Conservation (phyloP, 345 rosid species). For the Pistacia vera region DNA sequence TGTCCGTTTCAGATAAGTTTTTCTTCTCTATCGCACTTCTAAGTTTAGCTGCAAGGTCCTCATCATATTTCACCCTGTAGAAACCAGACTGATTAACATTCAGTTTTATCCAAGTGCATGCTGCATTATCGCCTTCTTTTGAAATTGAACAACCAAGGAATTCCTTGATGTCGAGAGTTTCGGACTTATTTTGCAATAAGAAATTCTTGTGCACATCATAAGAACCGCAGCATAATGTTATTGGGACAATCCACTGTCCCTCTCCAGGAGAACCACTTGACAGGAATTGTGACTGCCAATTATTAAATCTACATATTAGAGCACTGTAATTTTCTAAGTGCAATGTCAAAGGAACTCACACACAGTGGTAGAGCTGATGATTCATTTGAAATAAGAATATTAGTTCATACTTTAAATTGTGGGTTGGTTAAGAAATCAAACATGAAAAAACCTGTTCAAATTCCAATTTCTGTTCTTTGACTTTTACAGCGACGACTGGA, state of each 20-base stretch:
- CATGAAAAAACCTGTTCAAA: conserved; percentile 73
- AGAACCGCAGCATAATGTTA: conserved; percentile 80
- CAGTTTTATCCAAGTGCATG: conserved; percentile 72
- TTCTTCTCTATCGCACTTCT: conserved; percentile 71
- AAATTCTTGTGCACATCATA: conserved; percentile 68
- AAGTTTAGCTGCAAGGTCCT: conserved; percentile 75
- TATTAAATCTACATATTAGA: conserved; percentile 28
- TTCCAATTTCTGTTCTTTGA: conserved; percentile 73
- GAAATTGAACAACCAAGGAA: conserved; percentile 31
- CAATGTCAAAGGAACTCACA: conserved; percentile 5
- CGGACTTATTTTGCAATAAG: conserved; percentile 67
- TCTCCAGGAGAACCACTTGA: conserved; percentile 80
- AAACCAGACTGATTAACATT: conserved; percentile 90
- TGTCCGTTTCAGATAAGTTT: conserved; percentile 63
- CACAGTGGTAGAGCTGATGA: neutral
- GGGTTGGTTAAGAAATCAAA: neutral
- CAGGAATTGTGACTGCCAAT: conserved; percentile 79
- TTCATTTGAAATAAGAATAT: conserved; percentile 3
- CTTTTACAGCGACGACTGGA: conserved; percentile 79
- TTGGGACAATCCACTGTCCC: conserved; percentile 97
- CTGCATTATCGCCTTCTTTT: conserved; percentile 19
- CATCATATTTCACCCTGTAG: conserved; percentile 90
- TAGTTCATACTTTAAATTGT: neutral
- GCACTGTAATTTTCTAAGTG: conserved; percentile 10
- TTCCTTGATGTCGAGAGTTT: conserved; percentile 48